A percentile compares a stretch with the other conserved stretches of the same genome.
phyloP scores from a whole-genome alignment of 441 rosid genomes.

The Euphorbia celastroides region DNA sequence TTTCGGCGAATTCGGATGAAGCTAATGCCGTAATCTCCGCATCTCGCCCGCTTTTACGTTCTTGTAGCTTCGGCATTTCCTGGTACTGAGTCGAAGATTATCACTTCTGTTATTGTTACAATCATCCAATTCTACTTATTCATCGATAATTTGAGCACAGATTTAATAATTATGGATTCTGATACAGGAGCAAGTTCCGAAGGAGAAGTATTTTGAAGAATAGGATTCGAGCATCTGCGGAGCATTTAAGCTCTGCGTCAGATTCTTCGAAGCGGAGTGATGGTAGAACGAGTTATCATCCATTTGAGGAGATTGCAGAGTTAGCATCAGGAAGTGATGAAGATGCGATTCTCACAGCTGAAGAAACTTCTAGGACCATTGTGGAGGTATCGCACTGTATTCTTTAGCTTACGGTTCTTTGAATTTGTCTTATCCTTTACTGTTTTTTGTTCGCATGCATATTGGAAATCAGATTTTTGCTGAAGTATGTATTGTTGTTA shows the following conservation, averaged over 20 bases:
- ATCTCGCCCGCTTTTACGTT: conserved; percentile 35
- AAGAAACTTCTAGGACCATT: conserved; percentile 77
- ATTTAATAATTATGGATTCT: conserved; percentile 6
- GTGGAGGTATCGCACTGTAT: conserved; percentile 71
- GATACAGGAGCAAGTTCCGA: conserved; percentile 39
- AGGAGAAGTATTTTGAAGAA: conserved; percentile 38
- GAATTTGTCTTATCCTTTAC: not conserved
- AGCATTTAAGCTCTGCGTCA: conserved; percentile 51
- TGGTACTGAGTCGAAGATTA: conserved; percentile 33
- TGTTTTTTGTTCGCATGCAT: not conserved
- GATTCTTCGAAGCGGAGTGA: conserved; percentile 57
- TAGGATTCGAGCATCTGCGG: conserved; percentile 56
- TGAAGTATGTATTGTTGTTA: too few relatives aligned
- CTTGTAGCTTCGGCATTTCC: conserved; percentile 34
- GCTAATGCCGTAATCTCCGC: conserved; percentile 30
- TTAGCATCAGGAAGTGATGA: conserved; percentile 32
- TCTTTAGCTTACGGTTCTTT: conserved; percentile 9
- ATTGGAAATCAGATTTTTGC: too few relatives aligned
- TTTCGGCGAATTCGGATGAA: conserved; percentile 40
- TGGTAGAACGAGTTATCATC: conserved; percentile 55
- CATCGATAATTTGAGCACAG: not conserved
- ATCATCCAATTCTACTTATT: not conserved
- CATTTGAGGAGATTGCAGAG: conserved; percentile 75
- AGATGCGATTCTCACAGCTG: conserved; percentile 57
- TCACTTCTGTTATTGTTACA: not conserved